Percentiles rank a stretch among this genome's conserved stretches.
These are phyloP conservation scores for Eimeria brunetti DNA, from an alignment of 169 alveolate species.

Conservation along the genomic window DNA sequence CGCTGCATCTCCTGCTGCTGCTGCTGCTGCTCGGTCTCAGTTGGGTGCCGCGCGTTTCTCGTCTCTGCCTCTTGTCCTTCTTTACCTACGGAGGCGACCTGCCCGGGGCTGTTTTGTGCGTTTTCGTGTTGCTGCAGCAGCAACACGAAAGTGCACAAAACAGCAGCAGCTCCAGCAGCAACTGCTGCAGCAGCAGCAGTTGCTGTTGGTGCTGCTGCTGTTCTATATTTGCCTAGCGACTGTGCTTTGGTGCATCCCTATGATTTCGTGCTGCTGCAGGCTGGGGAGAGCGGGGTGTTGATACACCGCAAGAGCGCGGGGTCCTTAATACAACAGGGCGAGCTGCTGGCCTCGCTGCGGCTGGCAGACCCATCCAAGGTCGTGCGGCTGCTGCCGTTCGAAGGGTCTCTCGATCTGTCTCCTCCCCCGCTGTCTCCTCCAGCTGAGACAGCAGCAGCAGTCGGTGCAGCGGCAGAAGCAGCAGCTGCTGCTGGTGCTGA, in stretches of 20 bases:
- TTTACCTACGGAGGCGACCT: background rate
- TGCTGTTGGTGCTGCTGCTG: no score
- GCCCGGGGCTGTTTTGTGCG: background rate
- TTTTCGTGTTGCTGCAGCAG: no score
- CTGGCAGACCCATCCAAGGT: constrained; percentile 76
- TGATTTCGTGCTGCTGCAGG: background rate
- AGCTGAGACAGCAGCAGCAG: constrained; percentile 7
- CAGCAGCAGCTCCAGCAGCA: no score
- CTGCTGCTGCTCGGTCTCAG: constrained; percentile 4
- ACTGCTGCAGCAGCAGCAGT: background rate
- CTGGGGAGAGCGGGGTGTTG: constrained; percentile 87
- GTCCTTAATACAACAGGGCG: constrained; percentile 86
- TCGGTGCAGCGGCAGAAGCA: background rate
- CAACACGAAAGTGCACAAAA: no score
- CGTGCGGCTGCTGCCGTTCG: constrained; percentile 26
- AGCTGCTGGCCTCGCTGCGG: constrained; percentile 83
- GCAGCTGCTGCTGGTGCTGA: background rate
- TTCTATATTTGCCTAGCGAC: background rate
- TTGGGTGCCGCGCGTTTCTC: background rate
- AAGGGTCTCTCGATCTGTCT: constrained; percentile 44
- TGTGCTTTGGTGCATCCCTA: background rate
- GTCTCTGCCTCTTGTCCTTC: background rate
- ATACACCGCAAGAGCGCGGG: constrained; percentile 88
- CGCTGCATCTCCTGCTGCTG: background rate
- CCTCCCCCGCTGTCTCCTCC: constrained; percentile 16